Evolutionary conservation across 208 protist species (phyloP).

Genomic region (Trypanosoma congolense): DNA sequence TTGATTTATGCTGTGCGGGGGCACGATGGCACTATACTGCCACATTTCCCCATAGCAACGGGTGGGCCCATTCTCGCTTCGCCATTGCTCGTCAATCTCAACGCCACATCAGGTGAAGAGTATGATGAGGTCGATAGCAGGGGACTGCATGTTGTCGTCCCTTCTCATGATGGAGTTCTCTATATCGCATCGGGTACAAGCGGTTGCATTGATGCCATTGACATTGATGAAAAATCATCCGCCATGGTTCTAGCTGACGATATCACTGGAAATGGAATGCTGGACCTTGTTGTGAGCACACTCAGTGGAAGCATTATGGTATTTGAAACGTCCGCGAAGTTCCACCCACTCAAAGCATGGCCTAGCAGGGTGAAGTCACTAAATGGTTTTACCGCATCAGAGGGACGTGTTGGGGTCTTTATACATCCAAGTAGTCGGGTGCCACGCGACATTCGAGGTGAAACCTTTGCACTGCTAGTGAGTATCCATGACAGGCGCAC

Average conservation of each 20-base stretch:
- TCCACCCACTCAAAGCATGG: slow-evolving; percentile 78
- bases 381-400: slow-evolving; percentile 73
- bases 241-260: slow-evolving; percentile 89
- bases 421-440: slow-evolving; percentile 51
- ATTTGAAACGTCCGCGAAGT: slow-evolving; percentile 66
- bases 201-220: slow-evolving; percentile 84
- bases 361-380: slow-evolving; percentile 56
- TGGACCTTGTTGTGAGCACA: slow-evolving; percentile 88
- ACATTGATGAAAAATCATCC: slow-evolving; percentile 88
- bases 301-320: slow-evolving; percentile 84
- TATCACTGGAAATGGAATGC: slow-evolving; percentile 81
- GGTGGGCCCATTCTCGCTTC: slow-evolving; percentile 68
- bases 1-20: slow-evolving; percentile 83
- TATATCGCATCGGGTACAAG: slow-evolving; percentile 75
- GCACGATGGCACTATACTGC: slow-evolving; percentile 40
- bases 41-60: slow-evolving; percentile 71
- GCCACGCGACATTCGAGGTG: slow-evolving; percentile 61
- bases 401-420: slow-evolving; percentile 69
- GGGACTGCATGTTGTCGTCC: slow-evolving; percentile 76
- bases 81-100: slow-evolving; percentile 63
- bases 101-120: slow-evolving; percentile 16
- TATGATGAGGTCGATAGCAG: background rate
- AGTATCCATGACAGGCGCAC: slow-evolving; percentile 56
- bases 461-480: slow-evolving; percentile 60
- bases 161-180: slow-evolving; percentile 83